These are phyloP conservation scores for Penicillium psychrofluorescens DNA, from an alignment of 495 filamentous ascomycete genomes.

Conservation along the genomic window DNA sequence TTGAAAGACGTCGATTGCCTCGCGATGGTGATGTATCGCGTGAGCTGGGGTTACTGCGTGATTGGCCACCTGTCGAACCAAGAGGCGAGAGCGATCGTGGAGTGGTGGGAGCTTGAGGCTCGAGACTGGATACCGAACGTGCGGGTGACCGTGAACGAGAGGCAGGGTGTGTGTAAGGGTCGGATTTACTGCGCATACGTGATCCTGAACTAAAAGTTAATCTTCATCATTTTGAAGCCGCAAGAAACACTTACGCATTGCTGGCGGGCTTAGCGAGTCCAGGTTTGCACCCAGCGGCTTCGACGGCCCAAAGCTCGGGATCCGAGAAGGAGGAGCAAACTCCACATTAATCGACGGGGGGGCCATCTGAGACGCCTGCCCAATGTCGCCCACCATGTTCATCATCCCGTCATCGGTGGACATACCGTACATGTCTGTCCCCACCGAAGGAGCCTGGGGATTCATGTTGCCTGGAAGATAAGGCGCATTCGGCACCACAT, in stretches of 20 bases:
- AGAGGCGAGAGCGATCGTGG: constrained; percentile 65
- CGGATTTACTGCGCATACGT: constrained; percentile 60
- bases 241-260: constrained; percentile 56
- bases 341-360: constrained; percentile 91
- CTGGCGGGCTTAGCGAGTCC: constrained; percentile 78
- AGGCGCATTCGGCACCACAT: constrained; percentile 38
- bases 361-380: constrained; percentile 66
- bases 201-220: constrained; percentile 36
- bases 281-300: constrained; percentile 52
- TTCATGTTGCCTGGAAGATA: constrained; percentile 44
- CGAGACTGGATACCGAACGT: constrained; percentile 38
- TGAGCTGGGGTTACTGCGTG: constrained; percentile 40
- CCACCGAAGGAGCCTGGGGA: constrained; percentile 42
- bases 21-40: constrained; percentile 54
- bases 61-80: constrained; percentile 28
- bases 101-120: constrained; percentile 35
- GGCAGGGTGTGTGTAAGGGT: constrained; percentile 52
- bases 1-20: constrained; percentile 71
- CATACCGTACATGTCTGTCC: constrained; percentile 49
- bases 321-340: constrained; percentile 78
- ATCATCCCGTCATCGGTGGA: constrained; percentile 22
- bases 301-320: constrained; percentile 61
- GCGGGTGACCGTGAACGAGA: constrained; percentile 38
- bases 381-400: constrained; percentile 40
- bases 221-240: constrained; percentile 1